Evolutionary conservation across 169 alveolate genomes (phyloP).

Genomic region (Plasmodium gonderi): DNA sequence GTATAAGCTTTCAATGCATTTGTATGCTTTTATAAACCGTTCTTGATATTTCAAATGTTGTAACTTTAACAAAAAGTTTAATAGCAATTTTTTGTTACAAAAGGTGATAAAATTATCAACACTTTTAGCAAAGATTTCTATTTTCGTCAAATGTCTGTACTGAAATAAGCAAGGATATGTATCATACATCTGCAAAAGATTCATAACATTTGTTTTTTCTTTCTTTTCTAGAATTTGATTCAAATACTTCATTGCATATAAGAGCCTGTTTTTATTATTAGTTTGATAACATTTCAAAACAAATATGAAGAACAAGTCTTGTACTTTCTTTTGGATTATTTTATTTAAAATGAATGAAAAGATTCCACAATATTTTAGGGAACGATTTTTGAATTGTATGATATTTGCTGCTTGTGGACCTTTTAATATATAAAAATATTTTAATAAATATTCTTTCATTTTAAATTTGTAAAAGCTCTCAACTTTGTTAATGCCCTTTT

Average conservation of each 20-base stretch:
- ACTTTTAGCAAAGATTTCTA: slow-evolving; percentile 21
- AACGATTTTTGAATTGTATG: neutral
- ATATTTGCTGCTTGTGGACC: slow-evolving; percentile 34
- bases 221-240: neutral
- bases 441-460: slow-evolving; percentile 17
- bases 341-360: slow-evolving; percentile 35
- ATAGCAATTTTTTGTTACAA: slow-evolving; percentile 32
- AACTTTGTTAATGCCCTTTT: slow-evolving; percentile 34
- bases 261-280: slow-evolving; percentile 31
- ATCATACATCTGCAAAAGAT: slow-evolving; percentile 15
- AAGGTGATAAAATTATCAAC: slow-evolving; percentile 6
- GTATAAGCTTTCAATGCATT: slow-evolving; percentile 20
- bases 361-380: slow-evolving; percentile 18
- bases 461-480: slow-evolving; percentile 37
- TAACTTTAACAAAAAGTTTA: slow-evolving; percentile 30
- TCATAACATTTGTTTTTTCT: neutral
- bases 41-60: slow-evolving; percentile 34
- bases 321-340: slow-evolving; percentile 28
- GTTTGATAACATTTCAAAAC: slow-evolving; percentile 29
- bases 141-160: slow-evolving; percentile 22
- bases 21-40: slow-evolving; percentile 15
- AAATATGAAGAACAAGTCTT: slow-evolving; percentile 7
- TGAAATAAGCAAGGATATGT: slow-evolving; percentile 28
- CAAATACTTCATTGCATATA: slow-evolving; percentile 10
- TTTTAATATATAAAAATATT: slow-evolving; percentile 29